phyloP scores from a whole-genome alignment of 202 grass and related monocot species.

The Brachypodium distachyon region DNA sequence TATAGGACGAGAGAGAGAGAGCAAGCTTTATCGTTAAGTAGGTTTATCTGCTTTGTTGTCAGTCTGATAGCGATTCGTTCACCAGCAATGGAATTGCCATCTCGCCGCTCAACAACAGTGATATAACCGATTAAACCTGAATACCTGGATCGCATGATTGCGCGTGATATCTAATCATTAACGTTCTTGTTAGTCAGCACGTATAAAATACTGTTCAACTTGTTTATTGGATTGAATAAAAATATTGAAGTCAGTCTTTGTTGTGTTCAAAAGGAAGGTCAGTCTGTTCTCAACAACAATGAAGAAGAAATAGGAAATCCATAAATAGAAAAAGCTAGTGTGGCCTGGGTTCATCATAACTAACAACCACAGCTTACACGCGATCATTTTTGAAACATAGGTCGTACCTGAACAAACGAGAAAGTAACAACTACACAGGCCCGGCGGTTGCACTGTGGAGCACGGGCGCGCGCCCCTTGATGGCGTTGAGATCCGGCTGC shows the following conservation, averaged over 20 bases:
- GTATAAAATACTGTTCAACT: neutral
- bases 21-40: conserved; percentile 6
- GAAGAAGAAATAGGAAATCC: neutral
- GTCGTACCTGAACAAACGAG: too few relatives aligned
- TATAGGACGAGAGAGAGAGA: neutral
- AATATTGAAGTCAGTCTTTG: neutral
- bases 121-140: conserved; percentile 11
- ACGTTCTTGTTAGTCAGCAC: neutral
- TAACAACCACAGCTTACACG: neutral
- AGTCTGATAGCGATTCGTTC: neutral
- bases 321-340: too few relatives aligned
- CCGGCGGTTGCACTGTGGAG: neutral
- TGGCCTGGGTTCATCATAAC: neutral
- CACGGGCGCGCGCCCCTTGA: neutral
- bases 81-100: conserved; percentile 17
- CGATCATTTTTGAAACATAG: too few relatives aligned
- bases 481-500: neutral
- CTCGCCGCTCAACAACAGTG: conserved; percentile 8
- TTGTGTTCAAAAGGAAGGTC: too few relatives aligned
- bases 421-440: neutral
- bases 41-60: conserved; percentile 4
- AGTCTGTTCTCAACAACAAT: too few relatives aligned
- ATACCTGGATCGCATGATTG: conserved; percentile 1
- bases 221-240: neutral
- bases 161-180: neutral